Evolutionary conservation across 306 rosid species (phyloP).

Genomic region (Malus sieversii): DNA sequence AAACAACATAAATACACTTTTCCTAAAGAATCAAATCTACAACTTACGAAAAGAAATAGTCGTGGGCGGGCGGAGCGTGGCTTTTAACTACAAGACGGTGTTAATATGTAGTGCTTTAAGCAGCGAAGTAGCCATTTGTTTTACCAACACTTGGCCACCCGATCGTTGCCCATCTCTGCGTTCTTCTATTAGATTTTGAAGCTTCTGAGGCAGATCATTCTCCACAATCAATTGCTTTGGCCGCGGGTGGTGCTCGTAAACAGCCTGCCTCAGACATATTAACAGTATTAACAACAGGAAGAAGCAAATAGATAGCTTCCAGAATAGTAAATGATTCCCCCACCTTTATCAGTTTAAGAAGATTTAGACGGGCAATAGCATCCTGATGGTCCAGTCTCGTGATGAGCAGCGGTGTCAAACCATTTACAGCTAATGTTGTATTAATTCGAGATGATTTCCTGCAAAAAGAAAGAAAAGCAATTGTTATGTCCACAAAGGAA

Average conservation of each 20-base stretch:
- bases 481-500: neutral
- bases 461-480: slow-evolving; percentile 19
- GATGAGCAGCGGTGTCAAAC: slow-evolving; percentile 89
- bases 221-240: slow-evolving; percentile 98
- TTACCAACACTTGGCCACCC: slow-evolving; percentile 88
- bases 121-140: slow-evolving; percentile 97
- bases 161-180: slow-evolving; percentile 87
- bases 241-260: slow-evolving; percentile 95
- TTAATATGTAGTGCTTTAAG: slow-evolving; percentile 95
- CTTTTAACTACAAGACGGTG: slow-evolving; percentile 65
- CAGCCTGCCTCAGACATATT: slow-evolving; percentile 53
- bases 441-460: slow-evolving; percentile 95
- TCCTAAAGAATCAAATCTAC: slow-evolving; percentile 5
- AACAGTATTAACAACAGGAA: neutral
- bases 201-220: slow-evolving; percentile 92
- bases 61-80: neutral
- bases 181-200: slow-evolving; percentile 87
- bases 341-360: slow-evolving; percentile 95
- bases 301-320: neutral
- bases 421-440: slow-evolving; percentile 92
- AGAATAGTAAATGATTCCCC: neutral
- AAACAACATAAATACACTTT: neutral
- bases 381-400: slow-evolving; percentile 95
- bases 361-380: slow-evolving; percentile 98
- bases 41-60: slow-evolving; percentile 1